phyloP scores from a whole-genome alignment of 176 grass and related monocot genomes.

The Oryza nivara region DNA sequence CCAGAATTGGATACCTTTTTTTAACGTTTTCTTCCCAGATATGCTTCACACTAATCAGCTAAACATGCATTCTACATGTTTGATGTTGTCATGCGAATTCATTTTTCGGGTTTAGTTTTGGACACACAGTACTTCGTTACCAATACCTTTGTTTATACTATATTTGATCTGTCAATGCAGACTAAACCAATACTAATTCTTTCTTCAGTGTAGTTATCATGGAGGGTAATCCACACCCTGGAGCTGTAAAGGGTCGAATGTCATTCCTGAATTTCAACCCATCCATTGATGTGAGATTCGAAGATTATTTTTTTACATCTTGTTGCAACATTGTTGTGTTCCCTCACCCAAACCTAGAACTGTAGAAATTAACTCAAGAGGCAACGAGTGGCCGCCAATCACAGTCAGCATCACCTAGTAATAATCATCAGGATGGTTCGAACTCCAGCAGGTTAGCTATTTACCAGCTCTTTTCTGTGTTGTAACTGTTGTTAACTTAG shows the following conservation, averaged over 20 bases:
- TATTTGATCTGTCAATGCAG: not conserved
- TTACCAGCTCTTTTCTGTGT: not conserved
- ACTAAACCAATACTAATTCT: not conserved
- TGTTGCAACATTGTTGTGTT: slow-evolving; percentile 19
- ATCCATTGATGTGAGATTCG: slow-evolving; percentile 73
- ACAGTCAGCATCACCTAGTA: slow-evolving; percentile 57
- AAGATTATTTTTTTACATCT: slow-evolving; percentile 29
- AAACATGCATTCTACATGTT: not conserved
- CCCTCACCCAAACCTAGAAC: slow-evolving; percentile 49
- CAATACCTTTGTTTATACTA: not conserved
- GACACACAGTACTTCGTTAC: not conserved
- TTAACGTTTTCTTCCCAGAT: not conserved
- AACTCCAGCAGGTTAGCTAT: slow-evolving; percentile 52
- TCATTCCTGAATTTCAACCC: slow-evolving; percentile 95
- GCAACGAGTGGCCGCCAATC: slow-evolving; percentile 46
- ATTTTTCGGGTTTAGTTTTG: not conserved
- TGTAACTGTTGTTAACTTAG: not conserved
- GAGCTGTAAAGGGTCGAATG: slow-evolving; percentile 82
- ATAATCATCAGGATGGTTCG: slow-evolving; percentile 36
- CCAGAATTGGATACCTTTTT: not conserved
- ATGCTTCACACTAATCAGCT: not conserved
- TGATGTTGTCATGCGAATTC: not conserved
- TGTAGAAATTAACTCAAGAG: slow-evolving; percentile 95
- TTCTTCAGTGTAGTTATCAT: slow-evolving; percentile 82
- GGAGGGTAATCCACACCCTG: slow-evolving; percentile 88